Conservation (phyloP, 2,329 filamentous ascomycete species). For the Fusarium praegraminearum region DNA sequence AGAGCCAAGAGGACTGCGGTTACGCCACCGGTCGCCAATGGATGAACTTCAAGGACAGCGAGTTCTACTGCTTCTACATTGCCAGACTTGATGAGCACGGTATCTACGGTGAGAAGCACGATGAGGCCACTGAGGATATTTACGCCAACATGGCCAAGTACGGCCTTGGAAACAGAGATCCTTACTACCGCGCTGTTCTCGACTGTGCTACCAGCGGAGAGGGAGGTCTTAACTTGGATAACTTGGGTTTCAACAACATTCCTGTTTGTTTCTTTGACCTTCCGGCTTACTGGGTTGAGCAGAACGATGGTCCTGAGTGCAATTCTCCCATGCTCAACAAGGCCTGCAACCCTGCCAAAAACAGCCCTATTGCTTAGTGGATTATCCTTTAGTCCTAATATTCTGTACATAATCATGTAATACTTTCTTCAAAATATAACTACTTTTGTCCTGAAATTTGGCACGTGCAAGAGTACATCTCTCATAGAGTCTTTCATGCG, state of each 20-base stretch:
- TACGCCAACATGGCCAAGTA: conserved; percentile 36
- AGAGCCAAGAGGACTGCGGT: conserved; percentile 20
- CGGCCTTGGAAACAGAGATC: conserved; percentile 17
- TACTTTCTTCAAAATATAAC: neutral
- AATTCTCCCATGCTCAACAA: neutral
- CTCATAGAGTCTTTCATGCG: neutral
- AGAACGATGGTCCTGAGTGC: conserved; percentile 11
- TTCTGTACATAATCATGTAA: neutral
- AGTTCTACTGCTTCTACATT: conserved; percentile 39
- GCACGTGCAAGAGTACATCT: neutral
- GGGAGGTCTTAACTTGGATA: neutral
- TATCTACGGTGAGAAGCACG: neutral
- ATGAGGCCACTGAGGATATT: conserved; percentile 11
- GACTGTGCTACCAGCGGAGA: conserved; percentile 15
- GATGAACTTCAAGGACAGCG: conserved; percentile 17
- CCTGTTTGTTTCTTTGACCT: conserved; percentile 32
- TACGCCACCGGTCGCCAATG: conserved; percentile 30
- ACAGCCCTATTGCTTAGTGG: neutral
- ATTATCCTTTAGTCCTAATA: neutral
- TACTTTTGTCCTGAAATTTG: neutral
- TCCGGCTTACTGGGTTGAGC: conserved; percentile 23
- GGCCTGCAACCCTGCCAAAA: conserved; percentile 9
- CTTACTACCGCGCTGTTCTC: conserved; percentile 23
- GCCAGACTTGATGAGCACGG: conserved; percentile 10
- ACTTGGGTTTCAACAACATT: conserved; percentile 9